A percentile compares a stretch with the other conserved stretches of the same genome.
These are phyloP conservation scores for Aspergillus cristatus DNA, from an alignment of 495 filamentous ascomycete genomes.

Conservation along the genomic window DNA sequence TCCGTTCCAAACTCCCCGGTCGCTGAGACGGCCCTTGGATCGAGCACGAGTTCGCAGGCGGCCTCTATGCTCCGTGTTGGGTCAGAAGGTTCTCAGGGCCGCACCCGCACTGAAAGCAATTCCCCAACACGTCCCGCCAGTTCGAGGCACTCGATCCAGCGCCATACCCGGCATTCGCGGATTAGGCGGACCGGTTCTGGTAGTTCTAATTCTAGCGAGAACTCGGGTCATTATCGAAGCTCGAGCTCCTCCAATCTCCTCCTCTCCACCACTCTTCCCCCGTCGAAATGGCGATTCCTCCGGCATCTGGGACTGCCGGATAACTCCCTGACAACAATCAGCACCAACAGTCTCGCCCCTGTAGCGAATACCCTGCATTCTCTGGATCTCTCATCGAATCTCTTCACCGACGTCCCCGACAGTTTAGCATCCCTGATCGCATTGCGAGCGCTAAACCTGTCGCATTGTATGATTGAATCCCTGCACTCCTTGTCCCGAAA, in stretches of 20 bases:
- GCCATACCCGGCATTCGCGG: constrained; percentile 48
- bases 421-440: constrained; percentile 72
- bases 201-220: constrained; percentile 80
- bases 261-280: constrained; percentile 53
- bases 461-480: constrained; percentile 95
- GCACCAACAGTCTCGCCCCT: constrained; percentile 62
- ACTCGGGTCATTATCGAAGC: constrained; percentile 49
- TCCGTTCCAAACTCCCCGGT: constrained; percentile 60
- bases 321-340: constrained; percentile 74
- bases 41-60: constrained; percentile 37
- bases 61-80: constrained; percentile 40
- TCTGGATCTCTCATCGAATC: constrained; percentile 83
- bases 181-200: constrained; percentile 80
- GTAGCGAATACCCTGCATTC: constrained; percentile 81
- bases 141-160: constrained; percentile 57
- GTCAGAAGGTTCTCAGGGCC: constrained; percentile 39
- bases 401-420: constrained; percentile 86
- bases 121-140: constrained; percentile 70
- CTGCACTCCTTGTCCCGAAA: constrained; percentile 78
- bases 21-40: constrained; percentile 32
- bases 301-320: constrained; percentile 86
- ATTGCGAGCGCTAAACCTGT: constrained; percentile 81
- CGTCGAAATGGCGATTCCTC: constrained; percentile 90
- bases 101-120: constrained; percentile 56
- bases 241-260: constrained; percentile 68